Evolutionary conservation across 495 filamentous ascomycete genomes (phyloP), one percentile per base, ranked within the genome.

Genomic region (Penicillium simplicissimum): DNA sequence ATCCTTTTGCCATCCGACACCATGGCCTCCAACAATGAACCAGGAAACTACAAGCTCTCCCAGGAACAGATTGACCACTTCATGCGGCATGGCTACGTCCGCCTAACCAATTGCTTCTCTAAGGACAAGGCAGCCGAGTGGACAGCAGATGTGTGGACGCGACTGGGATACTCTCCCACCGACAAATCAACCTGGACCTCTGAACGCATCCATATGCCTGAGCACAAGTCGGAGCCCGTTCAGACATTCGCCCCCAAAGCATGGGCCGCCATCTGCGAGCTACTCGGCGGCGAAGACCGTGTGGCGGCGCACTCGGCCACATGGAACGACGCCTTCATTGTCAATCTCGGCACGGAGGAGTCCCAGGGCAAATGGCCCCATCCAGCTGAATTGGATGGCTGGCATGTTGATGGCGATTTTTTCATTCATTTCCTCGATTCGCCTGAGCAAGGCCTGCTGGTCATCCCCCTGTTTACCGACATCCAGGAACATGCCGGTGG

Each of bases 391-490:
- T 74, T 90, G n/a, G 61, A 72, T 21, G 78, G 76, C 8, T 92
- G 88, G 88, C 89, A 92, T 70, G 87, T 89, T 23, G 88, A 91
- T 72, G 89, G 89, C 1, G 88, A 91, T 65, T 90, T 90, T 71
- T 90, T 91, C 73, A 79, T 88, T 14, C 88, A 91, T 75, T 91
- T 86, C 64, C 78, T 92, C 15, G 89, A 91, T 71, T 88, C 84
- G 48, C 84, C 85, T 0, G 89, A 91, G 74, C 89, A 92, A 71
- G 89, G 79, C 0, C 71, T 91, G 48, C 76, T 92, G 0, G 86
- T 91, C 17, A 90, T 87, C 49, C 88, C 89, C 4, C 63, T 90
- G 19, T 91, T 88, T 73, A 86, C 80, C 10, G 87, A 91, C 66
- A 86, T 91, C 57, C 68, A 74, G 28, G 67, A 81, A 1, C 74